Evolutionary conservation across 768 basidiomycete genomes (phyloP), one percentile per base, ranked within the genome.

Genomic region (Boletus edulis): DNA sequence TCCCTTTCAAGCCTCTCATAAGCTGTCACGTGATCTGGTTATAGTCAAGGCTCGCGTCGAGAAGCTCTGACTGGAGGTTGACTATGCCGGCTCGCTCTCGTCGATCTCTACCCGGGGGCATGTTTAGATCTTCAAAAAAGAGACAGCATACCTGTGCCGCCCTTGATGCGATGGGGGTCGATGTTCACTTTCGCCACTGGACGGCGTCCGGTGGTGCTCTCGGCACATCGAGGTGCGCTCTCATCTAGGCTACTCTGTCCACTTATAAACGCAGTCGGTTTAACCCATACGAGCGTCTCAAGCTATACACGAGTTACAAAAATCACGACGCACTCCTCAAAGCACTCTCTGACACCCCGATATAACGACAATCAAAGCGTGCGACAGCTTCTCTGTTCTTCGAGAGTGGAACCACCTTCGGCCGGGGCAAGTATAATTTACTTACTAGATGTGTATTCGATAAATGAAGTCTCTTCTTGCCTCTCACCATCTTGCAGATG

Each of bases 271-370:
- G 5, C 14, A 5, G 2, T 15, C 29, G 35, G 5, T 29, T 49
- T 41, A 13, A 35, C 24, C 7, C 27, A 24, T 42, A 60, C 72
- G 71, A 75, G 52, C 67, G 75, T n/a, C 62, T 67, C 29, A 76
- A 70, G 52, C 60, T 75, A 11, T 75, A 76, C 59, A 46, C 59
- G 46, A 72, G 68, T 34, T 75, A 76, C 58, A 76, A 76, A 50
- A 49, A 63, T 12, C 65, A 70, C 35, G 71, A 70, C 49, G 55
- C 62, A 24, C 63, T 68, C 24, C 69, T 76, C 42, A 58, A 69
- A 35, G 64, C 59, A 31, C 66, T 68, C 22, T 65, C 66, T 5
- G 66, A 71, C 15, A 39, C 67, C 32, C 62, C 59, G 7, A 66
- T 54, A 22, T 54, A 0, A 62, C 58, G 24, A 60, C 57, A 3